Percentiles rank a stretch among this genome's conserved stretches.
Conservation (phyloP, 192 early-diverging fungal genomes). For the Chytriomyces confervae region DNA sequence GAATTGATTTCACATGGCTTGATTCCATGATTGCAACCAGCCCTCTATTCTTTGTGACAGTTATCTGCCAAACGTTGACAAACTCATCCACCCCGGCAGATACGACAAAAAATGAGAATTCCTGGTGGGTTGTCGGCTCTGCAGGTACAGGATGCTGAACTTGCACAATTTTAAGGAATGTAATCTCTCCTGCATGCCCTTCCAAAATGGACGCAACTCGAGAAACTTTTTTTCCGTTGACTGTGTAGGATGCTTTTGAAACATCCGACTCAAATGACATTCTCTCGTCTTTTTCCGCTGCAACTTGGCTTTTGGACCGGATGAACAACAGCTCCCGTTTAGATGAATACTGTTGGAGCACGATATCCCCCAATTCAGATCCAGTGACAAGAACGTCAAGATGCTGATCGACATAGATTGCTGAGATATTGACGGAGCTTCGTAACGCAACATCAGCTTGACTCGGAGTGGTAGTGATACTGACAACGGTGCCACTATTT, state of each 20-base stretch:
- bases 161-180: constrained; percentile 27
- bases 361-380: constrained; percentile 17
- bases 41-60: neutral
- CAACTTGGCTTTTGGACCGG: neutral
- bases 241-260: neutral
- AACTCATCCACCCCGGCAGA: constrained; percentile 16
- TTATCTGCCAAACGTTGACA: constrained; percentile 22
- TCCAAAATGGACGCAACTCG: neutral
- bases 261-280: neutral
- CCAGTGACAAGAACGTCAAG: constrained; percentile 8
- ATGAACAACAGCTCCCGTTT: constrained; percentile 24
- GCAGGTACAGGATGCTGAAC: neutral
- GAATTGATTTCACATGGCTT: neutral
- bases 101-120: constrained; percentile 1
- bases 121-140: neutral
- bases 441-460: neutral
- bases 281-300: neutral
- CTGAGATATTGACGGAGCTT: neutral
- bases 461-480: too few species aligned
- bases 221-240: neutral
- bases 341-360: neutral
- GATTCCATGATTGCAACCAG: neutral
- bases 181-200: constrained; percentile 21
- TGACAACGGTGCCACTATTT: too few species aligned
- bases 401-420: neutral